Evolutionary conservation across 2,329 filamentous ascomycete genomes (phyloP), one percentile per base, ranked within the genome.

Genomic region (Calonectria pauciramosa): DNA sequence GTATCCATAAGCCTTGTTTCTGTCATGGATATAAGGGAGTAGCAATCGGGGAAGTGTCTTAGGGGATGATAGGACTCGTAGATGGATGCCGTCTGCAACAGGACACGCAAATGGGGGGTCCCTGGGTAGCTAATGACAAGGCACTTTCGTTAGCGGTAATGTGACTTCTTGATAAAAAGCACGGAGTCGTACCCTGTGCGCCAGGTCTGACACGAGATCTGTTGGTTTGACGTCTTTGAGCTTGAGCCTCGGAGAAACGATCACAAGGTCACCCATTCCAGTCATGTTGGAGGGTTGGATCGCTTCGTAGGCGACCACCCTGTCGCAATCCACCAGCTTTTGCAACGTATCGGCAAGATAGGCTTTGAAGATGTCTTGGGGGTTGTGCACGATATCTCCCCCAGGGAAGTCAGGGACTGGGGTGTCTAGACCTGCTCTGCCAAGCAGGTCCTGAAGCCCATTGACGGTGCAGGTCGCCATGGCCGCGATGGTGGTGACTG

Each of bases 261-360:
- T 38, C 1, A 82, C 70, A 14, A 82, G 79, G 4, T 82, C 80
- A 0, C 80, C 80, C 72, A 75, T 76, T 0, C 80, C 80, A 0
- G 80, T 82, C 1, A 78, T 65, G 23, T 82, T 82, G 2, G 80
- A 79, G 0, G 76, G 76, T 36, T 82, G 80, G 4, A 82, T 81
- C 0, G 80, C 80, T 72, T 81, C 80, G 7, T 82, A 82, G 18
- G 80, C 80, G 4, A 80, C 47, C 38, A 65, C 6, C 16, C 67
- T 66, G 30, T 81, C 80, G 32, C 80, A 81, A 0, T 74, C 4
- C 0, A 80, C 47, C n/a, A 81, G 72, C 11, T 73, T 80, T 52
- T 80, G 74, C 0, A 82, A 2, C 0, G 14, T 78, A 1, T 82
- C 80, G 66, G 80, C 80, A 0, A 82, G 76, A 18, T 82, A 82